Evolutionary conservation across 768 basidiomycete genomes (phyloP).

Genomic region (Boletus patriciae): DNA sequence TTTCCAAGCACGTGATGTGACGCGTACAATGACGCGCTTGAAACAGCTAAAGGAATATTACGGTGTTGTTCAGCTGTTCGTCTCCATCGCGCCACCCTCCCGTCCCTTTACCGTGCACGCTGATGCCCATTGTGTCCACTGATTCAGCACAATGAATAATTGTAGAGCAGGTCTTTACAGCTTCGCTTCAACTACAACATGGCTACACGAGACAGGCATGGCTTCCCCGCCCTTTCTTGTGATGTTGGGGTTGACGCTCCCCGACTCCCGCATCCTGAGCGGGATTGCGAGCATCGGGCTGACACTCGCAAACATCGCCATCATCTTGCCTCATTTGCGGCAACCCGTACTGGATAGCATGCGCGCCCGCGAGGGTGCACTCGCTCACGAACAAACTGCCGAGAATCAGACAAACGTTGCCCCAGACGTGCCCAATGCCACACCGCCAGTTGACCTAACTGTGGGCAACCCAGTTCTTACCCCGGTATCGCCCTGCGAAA

Average conservation of each 20-base stretch:
- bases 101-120: neutral
- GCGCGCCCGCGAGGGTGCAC: neutral
- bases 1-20: slow-evolving; percentile 25
- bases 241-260: slow-evolving; percentile 24
- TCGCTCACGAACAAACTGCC: neutral
- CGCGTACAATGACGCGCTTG: slow-evolving; percentile 3
- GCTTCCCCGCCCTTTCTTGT: slow-evolving; percentile 29
- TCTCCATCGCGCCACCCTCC: neutral
- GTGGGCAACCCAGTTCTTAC: neutral
- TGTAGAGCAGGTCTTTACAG: slow-evolving; percentile 31
- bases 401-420: neutral
- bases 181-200: slow-evolving; percentile 19
- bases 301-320: slow-evolving; percentile 26
- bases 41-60: slow-evolving; percentile 4
- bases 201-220: slow-evolving; percentile 22
- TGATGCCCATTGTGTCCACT: slow-evolving; percentile 3
- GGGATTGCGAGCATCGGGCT: slow-evolving; percentile 28
- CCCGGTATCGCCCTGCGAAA: neutral
- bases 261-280: slow-evolving; percentile 27
- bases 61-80: neutral
- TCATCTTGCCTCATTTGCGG: slow-evolving; percentile 25
- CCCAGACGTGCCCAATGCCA: neutral
- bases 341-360: slow-evolving; percentile 20
- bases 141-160: slow-evolving; percentile 20
- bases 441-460: neutral